These are phyloP conservation scores for Coriaria nepalensis DNA, from an alignment of 306 rosid species.

Conservation along the genomic window DNA sequence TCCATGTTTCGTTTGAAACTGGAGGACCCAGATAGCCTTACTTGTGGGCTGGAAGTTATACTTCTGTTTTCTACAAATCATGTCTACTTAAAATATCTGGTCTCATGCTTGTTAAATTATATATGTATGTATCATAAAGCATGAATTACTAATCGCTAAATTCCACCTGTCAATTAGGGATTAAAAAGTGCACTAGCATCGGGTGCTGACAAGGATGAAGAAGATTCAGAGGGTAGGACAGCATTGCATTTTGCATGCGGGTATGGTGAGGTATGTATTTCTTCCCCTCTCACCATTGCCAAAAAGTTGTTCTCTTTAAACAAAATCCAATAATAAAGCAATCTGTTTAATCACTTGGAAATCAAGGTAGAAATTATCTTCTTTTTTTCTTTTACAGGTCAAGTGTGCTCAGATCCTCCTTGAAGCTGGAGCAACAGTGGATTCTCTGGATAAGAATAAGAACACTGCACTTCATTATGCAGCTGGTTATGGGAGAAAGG, in stretches of 20 bases:
- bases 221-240: conserved; percentile 94
- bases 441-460: conserved; percentile 89
- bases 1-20: too few species aligned
- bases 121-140: neutral
- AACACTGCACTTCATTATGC: conserved; percentile 98
- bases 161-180: conserved; percentile 38
- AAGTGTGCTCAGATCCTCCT: conserved; percentile 92
- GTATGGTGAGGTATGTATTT: conserved; percentile 80
- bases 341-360: neutral
- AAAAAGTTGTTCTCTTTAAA: neutral
- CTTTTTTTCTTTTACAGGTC: conserved; percentile 38
- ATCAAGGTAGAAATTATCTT: neutral
- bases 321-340: neutral
- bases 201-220: conserved; percentile 91
- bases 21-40: too few species aligned
- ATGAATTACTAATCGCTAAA: neutral
- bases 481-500: conserved; percentile 98
- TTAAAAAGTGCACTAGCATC: conserved; percentile 70
- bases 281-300: neutral
- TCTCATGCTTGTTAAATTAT: neutral
- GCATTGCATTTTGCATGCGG: conserved; percentile 99
- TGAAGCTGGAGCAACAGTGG: conserved; percentile 91
- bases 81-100: too few species aligned
- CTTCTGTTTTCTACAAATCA: too few species aligned
- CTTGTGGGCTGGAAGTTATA: too few species aligned